phyloP scores from a whole-genome alignment of 805 yeast species.

The Kuraishia ogatae region DNA sequence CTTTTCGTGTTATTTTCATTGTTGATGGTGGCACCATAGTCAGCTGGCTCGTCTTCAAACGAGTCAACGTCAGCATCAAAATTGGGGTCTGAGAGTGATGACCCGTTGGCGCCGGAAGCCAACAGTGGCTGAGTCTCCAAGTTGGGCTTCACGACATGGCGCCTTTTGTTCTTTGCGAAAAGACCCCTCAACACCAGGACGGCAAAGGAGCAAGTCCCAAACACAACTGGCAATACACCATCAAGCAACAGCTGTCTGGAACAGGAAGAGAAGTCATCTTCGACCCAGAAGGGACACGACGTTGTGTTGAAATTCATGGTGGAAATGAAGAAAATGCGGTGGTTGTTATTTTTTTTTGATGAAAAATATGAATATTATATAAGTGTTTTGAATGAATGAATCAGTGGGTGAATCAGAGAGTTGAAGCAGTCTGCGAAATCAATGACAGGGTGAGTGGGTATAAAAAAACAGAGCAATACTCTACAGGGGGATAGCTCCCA shows the following conservation, averaged over 20 bases:
- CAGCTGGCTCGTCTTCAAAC: slow-evolving; percentile 3
- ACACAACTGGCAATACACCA: slow-evolving; percentile 6
- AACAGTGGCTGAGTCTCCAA: slow-evolving; percentile 7
- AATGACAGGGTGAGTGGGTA: too few species aligned
- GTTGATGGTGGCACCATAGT: slow-evolving; percentile 9
- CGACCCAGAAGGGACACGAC: slow-evolving; percentile 4
- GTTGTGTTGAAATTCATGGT: background rate
- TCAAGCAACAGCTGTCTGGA: background rate
- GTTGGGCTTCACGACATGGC: background rate
- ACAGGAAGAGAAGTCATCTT: slow-evolving; percentile 1
- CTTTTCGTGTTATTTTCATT: slow-evolving; percentile 6
- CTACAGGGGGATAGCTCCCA: too few species aligned
- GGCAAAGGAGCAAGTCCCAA: slow-evolving; percentile 4
- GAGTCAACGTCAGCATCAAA: slow-evolving; percentile 6
- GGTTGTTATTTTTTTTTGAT: background rate
- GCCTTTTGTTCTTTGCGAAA: background rate
- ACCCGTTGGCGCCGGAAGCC: background rate
- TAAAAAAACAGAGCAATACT: too few species aligned
- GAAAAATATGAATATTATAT: background rate
- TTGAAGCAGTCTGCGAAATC: too few species aligned
- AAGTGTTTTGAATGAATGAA: background rate
- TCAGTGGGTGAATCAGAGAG: background rate
- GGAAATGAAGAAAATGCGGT: background rate
- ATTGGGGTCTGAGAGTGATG: slow-evolving; percentile 2
- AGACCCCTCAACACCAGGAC: slow-evolving; percentile 1